Evolutionary conservation across 164 flowering plant species (phyloP).

Genomic region (Malania oleifera): DNA sequence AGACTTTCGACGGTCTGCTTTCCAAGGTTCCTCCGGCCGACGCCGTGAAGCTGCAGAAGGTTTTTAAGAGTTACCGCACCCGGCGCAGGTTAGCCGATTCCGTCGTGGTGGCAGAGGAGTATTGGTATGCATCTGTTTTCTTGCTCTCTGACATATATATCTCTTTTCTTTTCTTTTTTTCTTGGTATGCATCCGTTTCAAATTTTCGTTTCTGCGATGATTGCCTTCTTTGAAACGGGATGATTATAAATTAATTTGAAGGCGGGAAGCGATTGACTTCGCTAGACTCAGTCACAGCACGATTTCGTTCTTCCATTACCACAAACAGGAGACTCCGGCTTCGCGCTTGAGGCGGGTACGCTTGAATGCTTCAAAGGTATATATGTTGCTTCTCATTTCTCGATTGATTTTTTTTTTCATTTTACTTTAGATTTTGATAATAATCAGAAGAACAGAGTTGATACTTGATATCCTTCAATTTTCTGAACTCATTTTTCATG

Average conservation of each 20-base stretch:
- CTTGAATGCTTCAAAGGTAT: constrained; percentile 76
- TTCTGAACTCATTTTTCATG: background rate
- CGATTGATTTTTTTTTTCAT: background rate
- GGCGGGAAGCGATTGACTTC: constrained; percentile 80
- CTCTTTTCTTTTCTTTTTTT: too few relatives aligned
- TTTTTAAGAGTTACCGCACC: constrained; percentile 70
- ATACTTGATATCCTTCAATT: background rate
- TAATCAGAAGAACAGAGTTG: too few relatives aligned
- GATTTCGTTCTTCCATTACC: constrained; percentile 59
- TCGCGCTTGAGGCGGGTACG: constrained; percentile 65
- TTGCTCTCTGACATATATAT: too few relatives aligned
- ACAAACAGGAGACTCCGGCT: constrained; percentile 52
- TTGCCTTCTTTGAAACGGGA: too few relatives aligned
- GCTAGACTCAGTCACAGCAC: constrained; percentile 68
- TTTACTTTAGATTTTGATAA: background rate
- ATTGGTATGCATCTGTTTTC: too few relatives aligned
- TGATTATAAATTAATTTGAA: constrained; percentile 12
- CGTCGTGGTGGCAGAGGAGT: constrained; percentile 73
- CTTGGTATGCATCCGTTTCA: too few relatives aligned
- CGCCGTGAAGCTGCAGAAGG: constrained; percentile 65
- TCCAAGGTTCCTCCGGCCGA: too few relatives aligned
- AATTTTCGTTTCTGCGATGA: too few relatives aligned
- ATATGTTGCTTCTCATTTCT: background rate
- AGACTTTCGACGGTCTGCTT: too few relatives aligned
- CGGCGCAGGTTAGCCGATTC: constrained; percentile 81